These are phyloP conservation scores for Coemansia asiatica DNA, from an alignment of 192 early-diverging fungal species.

Conservation along the genomic window DNA sequence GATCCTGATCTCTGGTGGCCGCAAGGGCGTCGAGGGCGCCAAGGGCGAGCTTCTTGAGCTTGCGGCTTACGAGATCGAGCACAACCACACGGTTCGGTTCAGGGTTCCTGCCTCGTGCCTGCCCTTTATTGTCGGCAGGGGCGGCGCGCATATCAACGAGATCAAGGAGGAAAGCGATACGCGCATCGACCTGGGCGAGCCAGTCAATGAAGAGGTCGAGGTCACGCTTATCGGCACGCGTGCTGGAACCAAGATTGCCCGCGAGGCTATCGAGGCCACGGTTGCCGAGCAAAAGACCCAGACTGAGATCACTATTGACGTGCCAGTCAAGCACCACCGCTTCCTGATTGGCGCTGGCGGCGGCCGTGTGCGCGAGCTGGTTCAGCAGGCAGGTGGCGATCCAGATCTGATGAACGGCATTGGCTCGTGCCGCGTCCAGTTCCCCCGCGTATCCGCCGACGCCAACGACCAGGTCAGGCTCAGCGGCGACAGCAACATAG, in stretches of 20 bases:
- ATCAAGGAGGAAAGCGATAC: constrained; percentile 72
- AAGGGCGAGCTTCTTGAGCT: constrained; percentile 81
- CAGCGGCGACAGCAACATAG: constrained; percentile 62
- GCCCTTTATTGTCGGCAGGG: constrained; percentile 77
- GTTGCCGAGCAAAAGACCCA: constrained; percentile 63
- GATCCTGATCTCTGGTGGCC: constrained; percentile 81
- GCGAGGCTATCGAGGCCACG: constrained; percentile 60
- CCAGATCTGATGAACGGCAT: constrained; percentile 56
- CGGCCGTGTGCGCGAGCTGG: constrained; percentile 62
- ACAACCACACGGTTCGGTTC: constrained; percentile 67
- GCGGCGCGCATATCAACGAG: constrained; percentile 69
- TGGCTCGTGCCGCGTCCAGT: constrained; percentile 60
- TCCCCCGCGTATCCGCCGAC: constrained; percentile 51
- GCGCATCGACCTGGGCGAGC: constrained; percentile 68
- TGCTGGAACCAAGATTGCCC: constrained; percentile 57
- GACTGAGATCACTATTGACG: constrained; percentile 51
- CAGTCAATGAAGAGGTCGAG: constrained; percentile 39
- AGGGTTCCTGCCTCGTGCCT: constrained; percentile 63
- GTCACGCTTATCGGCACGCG: constrained; percentile 58
- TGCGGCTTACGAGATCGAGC: constrained; percentile 79
- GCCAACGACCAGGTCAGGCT: constrained; percentile 61
- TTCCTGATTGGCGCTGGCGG: constrained; percentile 69
- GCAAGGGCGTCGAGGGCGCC: constrained; percentile 74
- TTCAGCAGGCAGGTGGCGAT: constrained; percentile 59
- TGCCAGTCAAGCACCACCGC: constrained; percentile 62